Evolutionary conservation across 2,329 filamentous ascomycete genomes (phyloP).

Genomic region (Colletotrichum cuscutae): DNA sequence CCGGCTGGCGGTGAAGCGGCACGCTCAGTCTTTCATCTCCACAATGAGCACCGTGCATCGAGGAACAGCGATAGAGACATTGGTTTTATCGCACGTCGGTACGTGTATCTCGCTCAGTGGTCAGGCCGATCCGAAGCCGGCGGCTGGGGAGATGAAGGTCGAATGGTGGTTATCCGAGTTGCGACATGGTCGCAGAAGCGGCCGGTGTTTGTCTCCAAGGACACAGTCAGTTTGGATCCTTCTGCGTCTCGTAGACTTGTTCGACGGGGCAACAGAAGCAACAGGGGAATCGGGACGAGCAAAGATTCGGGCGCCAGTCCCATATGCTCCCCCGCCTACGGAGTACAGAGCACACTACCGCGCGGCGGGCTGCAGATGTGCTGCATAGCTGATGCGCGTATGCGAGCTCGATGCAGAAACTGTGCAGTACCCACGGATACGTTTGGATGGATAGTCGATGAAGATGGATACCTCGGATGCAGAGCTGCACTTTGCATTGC

Average conservation of each 20-base stretch:
- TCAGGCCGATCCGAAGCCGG: background rate
- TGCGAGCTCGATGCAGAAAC: constrained; percentile 16
- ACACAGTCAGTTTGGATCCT: background rate
- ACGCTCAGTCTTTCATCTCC: constrained; percentile 33
- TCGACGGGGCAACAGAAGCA: constrained; percentile 34
- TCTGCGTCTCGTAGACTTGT: constrained; percentile 7
- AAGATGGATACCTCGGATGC: constrained; percentile 17
- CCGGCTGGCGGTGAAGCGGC: constrained; percentile 30
- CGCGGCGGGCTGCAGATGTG: constrained; percentile 27
- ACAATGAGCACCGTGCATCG: constrained; percentile 26
- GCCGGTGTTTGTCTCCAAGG: constrained; percentile 21
- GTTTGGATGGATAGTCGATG: background rate
- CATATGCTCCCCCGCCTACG: constrained; percentile 30
- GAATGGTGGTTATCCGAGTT: constrained; percentile 14
- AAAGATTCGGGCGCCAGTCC: background rate
- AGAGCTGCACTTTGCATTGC: constrained; percentile 24
- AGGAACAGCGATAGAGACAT: constrained; percentile 14
- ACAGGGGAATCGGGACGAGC: constrained; percentile 8
- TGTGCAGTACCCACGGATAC: background rate
- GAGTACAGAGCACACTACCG: background rate
- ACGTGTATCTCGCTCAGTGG: constrained; percentile 27
- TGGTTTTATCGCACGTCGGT: constrained; percentile 4
- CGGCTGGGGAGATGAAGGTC: constrained; percentile 15
- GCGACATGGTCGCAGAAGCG: constrained; percentile 4
- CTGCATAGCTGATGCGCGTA: constrained; percentile 21